Base-by-base conservation (phyloP, 2,329 filamentous ascomycete species). In the Talaromyces sp. region DNA sequence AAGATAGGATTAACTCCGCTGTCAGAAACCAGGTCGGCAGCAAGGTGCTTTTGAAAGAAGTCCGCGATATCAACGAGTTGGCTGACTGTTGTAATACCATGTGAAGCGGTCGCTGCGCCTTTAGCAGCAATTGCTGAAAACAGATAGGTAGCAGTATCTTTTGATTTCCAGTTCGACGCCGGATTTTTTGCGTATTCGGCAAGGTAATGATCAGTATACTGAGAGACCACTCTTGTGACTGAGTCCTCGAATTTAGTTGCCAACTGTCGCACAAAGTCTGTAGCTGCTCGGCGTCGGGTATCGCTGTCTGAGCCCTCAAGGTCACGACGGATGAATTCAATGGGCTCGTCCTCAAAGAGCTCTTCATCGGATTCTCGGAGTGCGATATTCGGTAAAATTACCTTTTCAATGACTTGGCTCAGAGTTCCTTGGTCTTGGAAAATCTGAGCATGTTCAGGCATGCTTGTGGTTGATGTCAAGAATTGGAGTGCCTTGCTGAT, bases 61-160 rank as follows among this genome's bases (percentile, higher is more conserved):
- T 96, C 89, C 22, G 97, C 87, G 25, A 99, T 89, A 66, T 96
- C 87, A 64, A 97, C 87, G 39, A 88, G 77, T n/a, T 84, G 80
- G 73, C 97, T 99, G 61, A 94, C 89, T 11, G 86, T 91, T 72
- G 92, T 91, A 56, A 97, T 90, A 73, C 95, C 94, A 66, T 96
- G 90, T 0, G 86, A 89, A 7, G 91, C 84, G 2, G 94, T 97
- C 33, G 93, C 86, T 33, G 86, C 84, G 56, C 94, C 94, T 77
- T 96, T 96, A 40, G 92, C 91, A 15, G 94, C 94, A 65, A 97
- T 91, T 4, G 94, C 91, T 37, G 94, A 86, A 79, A 95, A 99
- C 15, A 99, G 84, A 69, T 97, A 97, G 59, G 97, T 88, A n/a
- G 94, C 94, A 0, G 93, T 97, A 69, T 99, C 94, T 78, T 99